Conservation (phyloP, 2,329 filamentous ascomycete species). For the Cercospora janseana region DNA sequence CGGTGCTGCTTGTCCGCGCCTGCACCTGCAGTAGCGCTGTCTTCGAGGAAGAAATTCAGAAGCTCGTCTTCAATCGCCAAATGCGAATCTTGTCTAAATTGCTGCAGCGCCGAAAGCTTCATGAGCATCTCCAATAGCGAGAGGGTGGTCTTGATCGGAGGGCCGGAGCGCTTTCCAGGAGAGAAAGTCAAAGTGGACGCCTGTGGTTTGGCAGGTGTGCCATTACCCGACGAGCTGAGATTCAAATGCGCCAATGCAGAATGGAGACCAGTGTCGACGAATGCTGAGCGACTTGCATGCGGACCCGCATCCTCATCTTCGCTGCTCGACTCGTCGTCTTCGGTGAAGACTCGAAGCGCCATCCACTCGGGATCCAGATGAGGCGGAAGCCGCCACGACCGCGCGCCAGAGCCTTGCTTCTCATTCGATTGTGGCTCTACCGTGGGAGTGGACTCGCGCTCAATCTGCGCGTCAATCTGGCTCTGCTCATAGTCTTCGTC, state of each 20-base stretch:
- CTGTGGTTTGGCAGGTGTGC: constrained; percentile 22
- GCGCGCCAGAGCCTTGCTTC: not conserved
- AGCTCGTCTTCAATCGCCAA: constrained; percentile 88
- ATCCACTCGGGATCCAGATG: constrained; percentile 89
- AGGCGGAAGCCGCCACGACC: constrained; percentile 34
- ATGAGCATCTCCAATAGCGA: constrained; percentile 88
- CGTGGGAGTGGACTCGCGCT: constrained; percentile 41
- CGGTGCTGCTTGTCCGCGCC: constrained; percentile 62
- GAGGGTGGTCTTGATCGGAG: constrained; percentile 61
- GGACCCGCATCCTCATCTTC: constrained; percentile 44
- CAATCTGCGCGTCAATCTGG: constrained; percentile 46
- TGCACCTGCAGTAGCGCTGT: constrained; percentile 64
- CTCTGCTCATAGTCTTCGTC: constrained; percentile 43
- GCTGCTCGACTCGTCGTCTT: constrained; percentile 53
- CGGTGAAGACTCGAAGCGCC: constrained; percentile 78
- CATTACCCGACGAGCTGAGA: constrained; percentile 32
- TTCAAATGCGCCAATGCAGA: constrained; percentile 50
- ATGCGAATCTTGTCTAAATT: constrained; percentile 87
- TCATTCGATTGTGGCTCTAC: not conserved
- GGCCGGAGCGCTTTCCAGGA: constrained; percentile 25
- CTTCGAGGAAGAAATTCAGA: constrained; percentile 79
- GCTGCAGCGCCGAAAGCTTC: constrained; percentile 80
- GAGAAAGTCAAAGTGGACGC: constrained; percentile 34
- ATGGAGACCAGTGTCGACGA: constrained; percentile 44
- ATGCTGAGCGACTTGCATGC: constrained; percentile 28